Evolutionary conservation across 371 early-diverging fungal species (phyloP).

Genomic region (Apophysomyces elegans): DNA sequence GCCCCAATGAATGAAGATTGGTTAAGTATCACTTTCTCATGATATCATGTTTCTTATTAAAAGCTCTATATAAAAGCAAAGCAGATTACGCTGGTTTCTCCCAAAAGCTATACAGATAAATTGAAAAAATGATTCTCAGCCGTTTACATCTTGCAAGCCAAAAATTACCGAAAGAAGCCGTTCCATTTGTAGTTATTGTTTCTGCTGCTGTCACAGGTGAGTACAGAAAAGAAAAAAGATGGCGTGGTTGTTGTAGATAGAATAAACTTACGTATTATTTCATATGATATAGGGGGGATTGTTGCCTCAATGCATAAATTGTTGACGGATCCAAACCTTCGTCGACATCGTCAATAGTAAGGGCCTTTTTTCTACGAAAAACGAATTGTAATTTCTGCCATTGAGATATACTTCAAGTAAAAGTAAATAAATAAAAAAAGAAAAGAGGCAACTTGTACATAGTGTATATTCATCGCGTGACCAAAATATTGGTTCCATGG

Average conservation of each 20-base stretch:
- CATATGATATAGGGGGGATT: slow-evolving; percentile 13
- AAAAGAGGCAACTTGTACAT: not conserved
- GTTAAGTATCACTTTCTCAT: not conserved
- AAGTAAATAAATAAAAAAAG: not conserved
- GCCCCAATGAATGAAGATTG: not conserved
- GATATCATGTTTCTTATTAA: not conserved
- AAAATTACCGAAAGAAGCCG: slow-evolving; percentile 24
- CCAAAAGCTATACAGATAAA: no score
- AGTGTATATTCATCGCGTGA: not conserved
- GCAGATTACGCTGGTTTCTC: not conserved
- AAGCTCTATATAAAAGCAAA: not conserved
- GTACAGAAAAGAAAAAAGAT: slow-evolving; percentile 1
- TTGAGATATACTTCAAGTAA: not conserved
- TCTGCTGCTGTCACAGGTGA: slow-evolving; percentile 22
- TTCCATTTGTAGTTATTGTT: slow-evolving; percentile 19
- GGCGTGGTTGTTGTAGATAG: not conserved
- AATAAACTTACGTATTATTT: not conserved
- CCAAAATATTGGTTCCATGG: not conserved
- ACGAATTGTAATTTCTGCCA: not conserved
- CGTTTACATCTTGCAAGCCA: slow-evolving; percentile 14
- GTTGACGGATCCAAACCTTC: slow-evolving; percentile 14
- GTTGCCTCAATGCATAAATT: slow-evolving; percentile 18
- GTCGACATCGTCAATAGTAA: slow-evolving; percentile 13
- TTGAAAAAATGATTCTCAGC: slow-evolving; percentile 5
- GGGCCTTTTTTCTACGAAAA: no score